Evolutionary conservation across 169 alveolate genomes (phyloP).

Genomic region (Haemoproteus tartakovskyi): DNA sequence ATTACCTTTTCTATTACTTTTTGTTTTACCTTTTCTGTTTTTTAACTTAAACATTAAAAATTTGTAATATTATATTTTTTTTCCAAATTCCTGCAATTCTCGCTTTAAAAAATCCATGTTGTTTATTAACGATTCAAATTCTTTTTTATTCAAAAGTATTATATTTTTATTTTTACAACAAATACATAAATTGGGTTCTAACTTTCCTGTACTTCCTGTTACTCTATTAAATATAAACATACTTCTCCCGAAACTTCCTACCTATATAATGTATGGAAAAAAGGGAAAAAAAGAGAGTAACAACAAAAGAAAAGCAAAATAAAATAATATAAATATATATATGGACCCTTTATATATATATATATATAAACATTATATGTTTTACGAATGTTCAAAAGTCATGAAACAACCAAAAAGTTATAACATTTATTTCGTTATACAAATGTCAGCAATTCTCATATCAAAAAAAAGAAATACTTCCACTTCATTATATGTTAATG

Average conservation of each 20-base stretch:
- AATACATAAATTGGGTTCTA: conserved; percentile 51
- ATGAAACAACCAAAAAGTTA: too few species aligned
- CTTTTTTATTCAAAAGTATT: conserved; percentile 25
- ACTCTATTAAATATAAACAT: conserved; percentile 38
- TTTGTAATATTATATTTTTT: conserved; percentile 40
- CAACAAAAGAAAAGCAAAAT: background rate
- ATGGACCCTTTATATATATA: background rate
- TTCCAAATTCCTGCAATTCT: conserved; percentile 46
- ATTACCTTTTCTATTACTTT: background rate
- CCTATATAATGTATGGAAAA: background rate
- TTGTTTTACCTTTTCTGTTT: background rate
- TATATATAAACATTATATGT: too few species aligned
- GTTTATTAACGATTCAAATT: conserved; percentile 45
- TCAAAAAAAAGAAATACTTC: too few species aligned
- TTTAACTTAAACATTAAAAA: too few species aligned
- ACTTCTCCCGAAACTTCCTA: conserved; percentile 46
- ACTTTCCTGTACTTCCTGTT: conserved; percentile 40
- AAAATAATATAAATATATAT: too few species aligned
- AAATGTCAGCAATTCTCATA: too few species aligned
- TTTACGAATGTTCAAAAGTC: too few species aligned
- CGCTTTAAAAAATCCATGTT: conserved; percentile 38
- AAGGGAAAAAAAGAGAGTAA: background rate
- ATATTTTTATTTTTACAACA: conserved; percentile 59
- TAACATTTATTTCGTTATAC: too few species aligned
- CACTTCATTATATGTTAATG: too few species aligned